Conservation (phyloP, 116 monocot species). For the Trichopus zeylanicus region DNA sequence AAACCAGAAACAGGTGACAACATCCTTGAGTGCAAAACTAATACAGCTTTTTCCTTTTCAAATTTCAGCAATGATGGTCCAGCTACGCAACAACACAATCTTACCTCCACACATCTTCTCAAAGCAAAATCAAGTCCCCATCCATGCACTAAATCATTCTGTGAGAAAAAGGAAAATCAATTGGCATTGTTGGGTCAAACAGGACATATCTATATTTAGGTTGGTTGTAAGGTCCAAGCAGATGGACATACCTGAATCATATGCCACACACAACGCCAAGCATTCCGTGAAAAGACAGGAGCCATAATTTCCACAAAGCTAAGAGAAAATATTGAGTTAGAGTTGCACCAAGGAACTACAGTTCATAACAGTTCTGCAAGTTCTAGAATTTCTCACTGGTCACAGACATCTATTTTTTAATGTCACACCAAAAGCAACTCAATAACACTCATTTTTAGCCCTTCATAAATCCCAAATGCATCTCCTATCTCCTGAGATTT, state of each 20-base stretch:
- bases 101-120: constrained; percentile 28
- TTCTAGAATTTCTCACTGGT: no score
- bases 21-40: not conserved
- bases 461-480: no score
- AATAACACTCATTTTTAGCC: no score
- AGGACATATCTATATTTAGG: not conserved
- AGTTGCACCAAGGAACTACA: no score
- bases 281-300: constrained; percentile 38
- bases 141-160: constrained; percentile 35
- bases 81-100: not conserved
- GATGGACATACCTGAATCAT: constrained; percentile 29
- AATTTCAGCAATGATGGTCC: no score
- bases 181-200: not conserved
- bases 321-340: not conserved
- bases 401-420: no score
- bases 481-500: no score
- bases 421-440: no score
- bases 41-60: no score
- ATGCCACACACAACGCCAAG: constrained; percentile 54
- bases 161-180: not conserved
- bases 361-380: no score
- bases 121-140: constrained; percentile 30
- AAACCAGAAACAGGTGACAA: not conserved
- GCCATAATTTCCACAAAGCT: constrained; percentile 57
- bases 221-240: not conserved